phyloP scores from a whole-genome alignment of 2,329 filamentous ascomycete genomes.

The Dactylellina parvicollis region DNA sequence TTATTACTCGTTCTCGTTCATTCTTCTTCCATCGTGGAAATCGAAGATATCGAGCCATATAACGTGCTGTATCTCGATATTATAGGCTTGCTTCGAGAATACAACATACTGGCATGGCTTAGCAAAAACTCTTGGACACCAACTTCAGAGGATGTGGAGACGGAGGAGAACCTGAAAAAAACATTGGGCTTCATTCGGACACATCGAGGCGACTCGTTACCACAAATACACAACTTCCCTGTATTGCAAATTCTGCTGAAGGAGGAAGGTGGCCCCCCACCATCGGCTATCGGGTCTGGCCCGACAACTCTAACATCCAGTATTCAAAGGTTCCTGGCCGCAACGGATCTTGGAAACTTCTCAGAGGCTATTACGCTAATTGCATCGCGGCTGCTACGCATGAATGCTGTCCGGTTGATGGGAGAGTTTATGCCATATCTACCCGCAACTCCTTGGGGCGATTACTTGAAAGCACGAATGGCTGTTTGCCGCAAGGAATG shows the following conservation, averaged over 20 bases:
- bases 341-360: conserved; percentile 56
- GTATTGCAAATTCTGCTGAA: conserved; percentile 63
- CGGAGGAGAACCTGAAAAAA: conserved; percentile 53
- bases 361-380: conserved; percentile 61
- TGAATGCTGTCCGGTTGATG: conserved; percentile 64
- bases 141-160: conserved; percentile 58
- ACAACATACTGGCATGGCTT: conserved; percentile 79
- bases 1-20: conserved; percentile 69
- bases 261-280: conserved; percentile 68
- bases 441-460: conserved; percentile 69
- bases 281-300: conserved; percentile 69
- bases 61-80: conserved; percentile 74
- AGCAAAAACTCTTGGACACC: conserved; percentile 67
- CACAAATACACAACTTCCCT: conserved; percentile 55
- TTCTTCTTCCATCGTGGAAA: conserved; percentile 79
- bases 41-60: conserved; percentile 71
- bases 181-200: conserved; percentile 53
- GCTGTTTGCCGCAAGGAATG: conserved; percentile 70
- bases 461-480: conserved; percentile 85
- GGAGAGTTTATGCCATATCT: conserved; percentile 74
- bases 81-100: conserved; percentile 74
- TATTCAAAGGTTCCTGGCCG: conserved; percentile 60
- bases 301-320: conserved; percentile 59
- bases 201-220: conserved; percentile 9
- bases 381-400: conserved; percentile 63